Conservation (phyloP, 345 rosid species). For the Heritiera fomes region DNA sequence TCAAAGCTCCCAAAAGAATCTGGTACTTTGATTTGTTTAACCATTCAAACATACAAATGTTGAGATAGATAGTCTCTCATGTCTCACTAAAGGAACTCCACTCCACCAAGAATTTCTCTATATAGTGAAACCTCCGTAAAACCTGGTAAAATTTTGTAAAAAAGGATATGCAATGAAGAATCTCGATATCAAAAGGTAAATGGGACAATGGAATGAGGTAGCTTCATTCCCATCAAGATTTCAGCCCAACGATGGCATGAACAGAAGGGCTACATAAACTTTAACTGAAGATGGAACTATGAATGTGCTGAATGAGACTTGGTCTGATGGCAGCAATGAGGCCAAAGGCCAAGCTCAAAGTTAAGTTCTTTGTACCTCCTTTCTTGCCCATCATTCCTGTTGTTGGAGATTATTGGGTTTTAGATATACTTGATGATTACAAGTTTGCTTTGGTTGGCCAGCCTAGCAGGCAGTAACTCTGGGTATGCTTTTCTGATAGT, state of each 20-base stretch:
- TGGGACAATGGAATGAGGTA: constrained; percentile 91
- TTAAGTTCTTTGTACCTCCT: constrained; percentile 78
- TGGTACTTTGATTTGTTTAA: not conserved
- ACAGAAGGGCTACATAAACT: constrained; percentile 78
- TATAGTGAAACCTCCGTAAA: not conserved
- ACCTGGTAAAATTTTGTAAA: not conserved
- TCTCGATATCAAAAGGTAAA: constrained; percentile 61
- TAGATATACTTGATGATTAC: constrained; percentile 60
- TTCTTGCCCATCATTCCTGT: constrained; percentile 78
- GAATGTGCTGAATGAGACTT: constrained; percentile 75
- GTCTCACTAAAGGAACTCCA: constrained; percentile 5
- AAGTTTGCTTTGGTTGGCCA: constrained; percentile 65
- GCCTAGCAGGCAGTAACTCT: constrained; percentile 70
- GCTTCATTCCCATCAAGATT: constrained; percentile 72
- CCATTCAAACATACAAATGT: not conserved
- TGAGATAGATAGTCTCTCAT: constrained; percentile 37
- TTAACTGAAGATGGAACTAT: constrained; percentile 71
- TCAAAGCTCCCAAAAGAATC: constrained; percentile 1
- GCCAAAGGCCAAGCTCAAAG: constrained; percentile 85
- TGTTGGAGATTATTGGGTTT: constrained; percentile 54
- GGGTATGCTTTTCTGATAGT: constrained; percentile 41
- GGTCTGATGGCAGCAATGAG: constrained; percentile 73
- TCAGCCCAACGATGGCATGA: constrained; percentile 69
- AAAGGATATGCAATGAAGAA: constrained; percentile 56
- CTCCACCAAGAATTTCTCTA: constrained; percentile 22